These are phyloP conservation scores for Cercospora sesami DNA, from an alignment of 2,329 filamentous ascomycete species.

Conservation along the genomic window DNA sequence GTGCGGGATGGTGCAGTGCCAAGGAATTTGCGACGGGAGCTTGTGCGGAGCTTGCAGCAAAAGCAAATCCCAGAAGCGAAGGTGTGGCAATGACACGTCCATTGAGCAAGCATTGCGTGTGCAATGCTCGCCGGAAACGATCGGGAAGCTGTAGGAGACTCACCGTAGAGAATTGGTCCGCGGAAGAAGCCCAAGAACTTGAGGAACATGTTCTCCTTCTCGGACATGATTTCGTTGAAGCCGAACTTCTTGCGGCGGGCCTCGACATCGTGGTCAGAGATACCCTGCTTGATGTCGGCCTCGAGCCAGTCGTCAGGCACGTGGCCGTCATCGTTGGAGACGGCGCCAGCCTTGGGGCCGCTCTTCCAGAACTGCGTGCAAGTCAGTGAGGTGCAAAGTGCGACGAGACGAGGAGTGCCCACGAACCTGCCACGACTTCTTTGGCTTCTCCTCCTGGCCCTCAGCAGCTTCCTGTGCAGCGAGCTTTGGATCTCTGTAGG, in stretches of 20 bases:
- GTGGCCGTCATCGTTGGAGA: constrained; percentile 40
- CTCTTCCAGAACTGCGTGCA: constrained; percentile 54
- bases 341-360: constrained; percentile 35
- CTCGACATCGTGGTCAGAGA: constrained; percentile 61
- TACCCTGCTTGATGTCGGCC: constrained; percentile 66
- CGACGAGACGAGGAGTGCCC: background rate
- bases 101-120: constrained; percentile 28
- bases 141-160: constrained; percentile 38
- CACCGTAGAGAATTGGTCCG: constrained; percentile 75
- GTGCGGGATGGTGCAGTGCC: constrained; percentile 20
- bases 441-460: constrained; percentile 49
- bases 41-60: constrained; percentile 27
- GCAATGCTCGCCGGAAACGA: constrained; percentile 11
- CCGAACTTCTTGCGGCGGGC: constrained; percentile 64
- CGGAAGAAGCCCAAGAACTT: constrained; percentile 76
- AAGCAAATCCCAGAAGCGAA: constrained; percentile 18
- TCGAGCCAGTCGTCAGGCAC: constrained; percentile 68
- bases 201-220: constrained; percentile 73
- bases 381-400: constrained; percentile 22
- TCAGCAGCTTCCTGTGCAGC: constrained; percentile 47
- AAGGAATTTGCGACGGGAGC: constrained; percentile 34
- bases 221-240: constrained; percentile 70
- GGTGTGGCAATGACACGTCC: constrained; percentile 18
- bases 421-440: constrained; percentile 54
- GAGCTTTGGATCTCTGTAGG: constrained; percentile 62